Base-by-base conservation (phyloP, 805 yeast genomes). In the Ogataea polymorpha region DNA sequence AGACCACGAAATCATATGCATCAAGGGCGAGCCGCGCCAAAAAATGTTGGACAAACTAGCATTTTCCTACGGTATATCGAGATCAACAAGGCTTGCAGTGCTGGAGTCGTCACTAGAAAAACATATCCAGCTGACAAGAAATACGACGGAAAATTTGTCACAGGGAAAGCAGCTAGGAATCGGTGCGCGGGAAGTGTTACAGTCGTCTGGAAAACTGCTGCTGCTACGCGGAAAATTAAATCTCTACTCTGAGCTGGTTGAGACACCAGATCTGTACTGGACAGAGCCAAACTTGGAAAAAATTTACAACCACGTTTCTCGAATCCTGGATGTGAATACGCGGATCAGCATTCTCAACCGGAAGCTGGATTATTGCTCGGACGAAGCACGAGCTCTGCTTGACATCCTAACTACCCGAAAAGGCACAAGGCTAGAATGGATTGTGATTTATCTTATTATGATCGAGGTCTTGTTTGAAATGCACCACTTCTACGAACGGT, bases 201-300 rank as follows among this genome's bases (percentile, higher is more conserved):
- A 70, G 50, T 68, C 81, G 5, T 86, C 93, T 0, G 96, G 96
- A 0, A 70, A 80, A 40, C 66, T 90, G 16, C 76, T 90, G 49
- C 65, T 86, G 31, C 67, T 90, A 11, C 68, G 97, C 45, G 96
- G 96, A 1, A 83, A 83, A 50, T 70, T 90, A 50, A 90, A 90
- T 53, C 65, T 90, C 23, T 88, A 90, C 61, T 84, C 91, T 8
- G 96, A 89, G 55, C 71, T 90, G 44, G 86, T 87, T 23, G 96
- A 89, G 53, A 87, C 95, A 0, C 97, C 97, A 0, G 97, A 90
- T 59, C 64, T 88, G 31, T 90, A 89, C 62, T 90, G 97, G 97
- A 76, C 87, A 33, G 96, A 89, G 56, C 95, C 96, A 1, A 78
- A 79, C 24, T 67, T 90, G 39, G 97, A 90, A 56, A 72, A 72